phyloP scores from a whole-genome alignment of 2,329 filamentous ascomycete genomes.

The Venturia oleaginea region DNA sequence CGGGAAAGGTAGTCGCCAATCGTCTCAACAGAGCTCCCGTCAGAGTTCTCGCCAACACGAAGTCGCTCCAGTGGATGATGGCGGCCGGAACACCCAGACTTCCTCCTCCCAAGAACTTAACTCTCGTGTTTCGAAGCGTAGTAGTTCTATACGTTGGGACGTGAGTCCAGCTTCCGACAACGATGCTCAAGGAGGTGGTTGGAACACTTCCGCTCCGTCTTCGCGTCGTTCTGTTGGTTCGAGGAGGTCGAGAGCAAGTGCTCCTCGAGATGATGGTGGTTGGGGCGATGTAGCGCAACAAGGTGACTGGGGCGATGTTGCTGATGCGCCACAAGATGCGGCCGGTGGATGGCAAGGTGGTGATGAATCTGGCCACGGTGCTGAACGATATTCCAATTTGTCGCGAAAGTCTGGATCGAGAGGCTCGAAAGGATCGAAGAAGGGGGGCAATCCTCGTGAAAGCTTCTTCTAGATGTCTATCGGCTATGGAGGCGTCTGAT shows the following conservation, averaged over 20 bases:
- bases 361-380: background rate
- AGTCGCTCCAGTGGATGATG: background rate
- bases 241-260: background rate
- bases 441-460: background rate
- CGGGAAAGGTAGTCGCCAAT: background rate
- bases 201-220: background rate
- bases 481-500: background rate
- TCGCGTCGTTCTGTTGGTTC: background rate
- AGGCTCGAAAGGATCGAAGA: background rate
- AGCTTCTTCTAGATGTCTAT: background rate
- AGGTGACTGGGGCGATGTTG: background rate
- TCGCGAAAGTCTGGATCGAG: background rate
- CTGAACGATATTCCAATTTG: background rate
- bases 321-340: background rate
- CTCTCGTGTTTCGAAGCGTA: background rate
- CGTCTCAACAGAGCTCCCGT: background rate
- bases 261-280: background rate
- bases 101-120: background rate
- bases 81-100: background rate
- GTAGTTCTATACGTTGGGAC: background rate
- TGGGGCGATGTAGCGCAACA: background rate
- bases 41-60: background rate
- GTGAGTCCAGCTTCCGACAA: background rate
- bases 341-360: background rate
- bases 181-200: background rate